phyloP scores from a whole-genome alignment of 768 basidiomycete species.

The Scleroderma citrinum region DNA sequence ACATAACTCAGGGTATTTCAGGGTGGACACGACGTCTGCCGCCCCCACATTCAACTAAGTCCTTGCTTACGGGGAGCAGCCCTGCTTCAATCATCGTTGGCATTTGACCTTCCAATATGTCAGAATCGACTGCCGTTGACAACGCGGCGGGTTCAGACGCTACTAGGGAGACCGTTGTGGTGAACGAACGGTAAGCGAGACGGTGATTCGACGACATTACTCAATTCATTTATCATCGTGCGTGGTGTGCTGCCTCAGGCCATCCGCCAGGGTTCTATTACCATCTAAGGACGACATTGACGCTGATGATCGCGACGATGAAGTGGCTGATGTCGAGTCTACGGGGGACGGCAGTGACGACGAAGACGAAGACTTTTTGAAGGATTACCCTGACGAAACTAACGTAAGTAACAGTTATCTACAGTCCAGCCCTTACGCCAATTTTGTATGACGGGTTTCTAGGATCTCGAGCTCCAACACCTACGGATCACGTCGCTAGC shows the following conservation, averaged over 20 bases:
- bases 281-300: constrained; percentile 25
- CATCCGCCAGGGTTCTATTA: constrained; percentile 43
- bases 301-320: constrained; percentile 17
- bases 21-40: not conserved
- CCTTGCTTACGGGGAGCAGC: not conserved
- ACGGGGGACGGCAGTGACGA: constrained; percentile 29
- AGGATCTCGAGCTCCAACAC: constrained; percentile 89
- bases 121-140: constrained; percentile 8
- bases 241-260: constrained; percentile 11
- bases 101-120: constrained; percentile 11
- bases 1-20: not conserved
- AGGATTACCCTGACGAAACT: constrained; percentile 77
- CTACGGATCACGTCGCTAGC: constrained; percentile 64
- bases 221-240: constrained; percentile 1
- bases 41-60: not conserved
- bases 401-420: constrained; percentile 45
- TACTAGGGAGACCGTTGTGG: constrained; percentile 17
- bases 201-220: not conserved
- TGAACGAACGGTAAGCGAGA: constrained; percentile 18
- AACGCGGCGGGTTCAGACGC: constrained; percentile 10
- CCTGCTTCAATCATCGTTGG: not conserved
- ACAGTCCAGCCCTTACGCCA: not conserved
- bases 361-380: constrained; percentile 61
- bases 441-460: not conserved
- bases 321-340: constrained; percentile 33